Conservation (phyloP, 2,329 filamentous ascomycete species). For the Xylariales sp. region DNA sequence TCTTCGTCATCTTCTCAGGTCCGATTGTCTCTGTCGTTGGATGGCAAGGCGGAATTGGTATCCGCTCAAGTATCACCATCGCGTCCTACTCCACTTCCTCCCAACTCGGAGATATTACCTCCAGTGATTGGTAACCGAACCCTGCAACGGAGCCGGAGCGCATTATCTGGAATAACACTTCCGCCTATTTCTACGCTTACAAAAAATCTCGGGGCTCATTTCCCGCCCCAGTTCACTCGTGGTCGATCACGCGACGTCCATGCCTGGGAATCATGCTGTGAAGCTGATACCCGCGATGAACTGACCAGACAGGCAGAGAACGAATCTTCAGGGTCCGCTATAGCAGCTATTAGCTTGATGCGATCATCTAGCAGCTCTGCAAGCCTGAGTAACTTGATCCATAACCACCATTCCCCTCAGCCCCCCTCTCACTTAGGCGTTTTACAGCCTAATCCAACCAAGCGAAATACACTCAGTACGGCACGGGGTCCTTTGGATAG, state of each 20-base stretch:
- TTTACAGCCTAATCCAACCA: constrained; percentile 68
- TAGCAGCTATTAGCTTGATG: constrained; percentile 83
- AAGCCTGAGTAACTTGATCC: constrained; percentile 53
- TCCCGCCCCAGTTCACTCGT: constrained; percentile 68
- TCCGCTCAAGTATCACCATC: constrained; percentile 77
- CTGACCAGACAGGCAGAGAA: constrained; percentile 84
- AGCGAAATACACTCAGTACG: constrained; percentile 68
- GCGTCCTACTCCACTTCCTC: constrained; percentile 64
- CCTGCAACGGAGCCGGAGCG: constrained; percentile 78
- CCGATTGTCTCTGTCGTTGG: constrained; percentile 83
- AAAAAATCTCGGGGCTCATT: constrained; percentile 61
- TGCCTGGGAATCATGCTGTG: constrained; percentile 91
- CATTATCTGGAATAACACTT: constrained; percentile 68
- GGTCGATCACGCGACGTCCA: constrained; percentile 88
- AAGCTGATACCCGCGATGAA: constrained; percentile 81
- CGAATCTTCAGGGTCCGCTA: constrained; percentile 81
- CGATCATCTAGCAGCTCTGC: constrained; percentile 73
- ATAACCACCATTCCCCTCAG: constrained; percentile 41
- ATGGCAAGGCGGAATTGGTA: constrained; percentile 90
- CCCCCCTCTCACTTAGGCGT: constrained; percentile 39
- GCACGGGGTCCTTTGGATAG: constrained; percentile 58
- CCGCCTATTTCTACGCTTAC: constrained; percentile 66
- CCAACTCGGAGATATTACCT: constrained; percentile 58
- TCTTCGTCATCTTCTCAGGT: constrained; percentile 64
- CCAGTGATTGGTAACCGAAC: constrained; percentile 61